A percentile compares a stretch with the other conserved stretches of the same genome.
These are phyloP conservation scores for Rutstroemia sp. DNA, from an alignment of 2,329 filamentous ascomycete species.

Conservation along the genomic window DNA sequence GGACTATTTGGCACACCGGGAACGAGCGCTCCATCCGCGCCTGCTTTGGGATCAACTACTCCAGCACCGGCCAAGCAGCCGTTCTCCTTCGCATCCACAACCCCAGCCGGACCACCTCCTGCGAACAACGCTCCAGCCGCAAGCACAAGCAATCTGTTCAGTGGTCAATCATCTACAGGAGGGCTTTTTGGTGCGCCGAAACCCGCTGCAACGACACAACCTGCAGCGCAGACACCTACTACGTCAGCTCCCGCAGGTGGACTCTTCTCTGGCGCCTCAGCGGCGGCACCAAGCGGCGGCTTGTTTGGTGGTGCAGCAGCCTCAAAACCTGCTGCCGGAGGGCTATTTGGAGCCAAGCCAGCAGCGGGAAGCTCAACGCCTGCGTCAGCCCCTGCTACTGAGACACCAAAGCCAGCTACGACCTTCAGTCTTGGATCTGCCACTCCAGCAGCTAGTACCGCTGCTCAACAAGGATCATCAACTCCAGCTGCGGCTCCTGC, in stretches of 20 bases:
- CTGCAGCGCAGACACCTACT: neutral
- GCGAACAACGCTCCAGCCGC: constrained; percentile 16
- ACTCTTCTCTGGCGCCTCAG: constrained; percentile 1
- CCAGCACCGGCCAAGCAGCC: constrained; percentile 18
- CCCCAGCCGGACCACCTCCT: constrained; percentile 29
- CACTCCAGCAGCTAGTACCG: constrained; percentile 12
- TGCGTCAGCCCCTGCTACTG: constrained; percentile 10
- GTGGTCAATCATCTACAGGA: constrained; percentile 2
- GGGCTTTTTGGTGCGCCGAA: constrained; percentile 6
- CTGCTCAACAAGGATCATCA: constrained; percentile 3
- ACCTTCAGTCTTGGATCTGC: constrained; percentile 16
- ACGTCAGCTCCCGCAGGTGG: neutral
- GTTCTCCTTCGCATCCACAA: constrained; percentile 16
- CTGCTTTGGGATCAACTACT: constrained; percentile 8
- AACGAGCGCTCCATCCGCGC: constrained; percentile 22
- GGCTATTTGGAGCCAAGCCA: constrained; percentile 9
- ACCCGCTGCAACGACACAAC: constrained; percentile 2
- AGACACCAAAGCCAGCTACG: constrained; percentile 13
- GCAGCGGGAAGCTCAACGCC: constrained; percentile 9
- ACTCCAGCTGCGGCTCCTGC: constrained; percentile 6
- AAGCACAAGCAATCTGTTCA: constrained; percentile 16
- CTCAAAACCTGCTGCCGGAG: constrained; percentile 1
- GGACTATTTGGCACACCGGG: constrained; percentile 4
- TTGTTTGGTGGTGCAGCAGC: constrained; percentile 4
- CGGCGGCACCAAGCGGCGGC: constrained; percentile 4